Evolutionary conservation across 2,329 filamentous ascomycete genomes (phyloP), one percentile per base, ranked within the genome.

Genomic region (Trichophyton mentagrophytes): DNA sequence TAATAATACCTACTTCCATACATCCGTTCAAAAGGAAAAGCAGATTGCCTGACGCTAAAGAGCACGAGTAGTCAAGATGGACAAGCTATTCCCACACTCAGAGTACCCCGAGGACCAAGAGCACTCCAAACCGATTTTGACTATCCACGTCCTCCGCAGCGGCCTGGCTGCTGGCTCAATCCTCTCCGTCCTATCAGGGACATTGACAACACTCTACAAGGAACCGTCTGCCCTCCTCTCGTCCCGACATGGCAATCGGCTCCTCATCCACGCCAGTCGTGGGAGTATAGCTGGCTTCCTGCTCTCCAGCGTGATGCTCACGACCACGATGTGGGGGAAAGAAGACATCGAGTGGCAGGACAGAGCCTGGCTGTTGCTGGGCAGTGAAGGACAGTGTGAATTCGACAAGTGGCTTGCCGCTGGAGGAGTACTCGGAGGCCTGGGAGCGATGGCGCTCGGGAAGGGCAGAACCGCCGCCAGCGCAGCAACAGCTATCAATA

Each of bases 281-380:
- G 61, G 61, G 13, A 49, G 51, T 22, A 44, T 62, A 3, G 61
- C 51, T 15, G 61, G 61, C 6, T 42, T 62, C 40, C n/a, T 60
- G 13, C 27, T 49, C 53, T 56, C 58, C 1, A 55, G 56, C 7
- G 61, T 40, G 7, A 60, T 60, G 58, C 42, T 58, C 5, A 46
- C 58, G 2, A 30, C 47, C 6, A 60, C 22, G 9, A 62, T 62
- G 61, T 56, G 58, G 11, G 58, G 58, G 25, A 59, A 59, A 4
- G 61, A 62, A 33, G 57, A 62, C 3, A 62, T 62, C 15, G 61
- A 62, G 42, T 62, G 61, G 61, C 49, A 62, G 40, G 61, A 62
- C 30, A 58, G 61, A 15, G 40, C 61, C 4, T 62, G 61, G 61
- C 25, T 53, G 27, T 46, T 62, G 42, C 25, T 62, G 27, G 61